Base-by-base conservation (phyloP, 2,329 filamentous ascomycete genomes). In the Colletotrichum noveboracense region DNA sequence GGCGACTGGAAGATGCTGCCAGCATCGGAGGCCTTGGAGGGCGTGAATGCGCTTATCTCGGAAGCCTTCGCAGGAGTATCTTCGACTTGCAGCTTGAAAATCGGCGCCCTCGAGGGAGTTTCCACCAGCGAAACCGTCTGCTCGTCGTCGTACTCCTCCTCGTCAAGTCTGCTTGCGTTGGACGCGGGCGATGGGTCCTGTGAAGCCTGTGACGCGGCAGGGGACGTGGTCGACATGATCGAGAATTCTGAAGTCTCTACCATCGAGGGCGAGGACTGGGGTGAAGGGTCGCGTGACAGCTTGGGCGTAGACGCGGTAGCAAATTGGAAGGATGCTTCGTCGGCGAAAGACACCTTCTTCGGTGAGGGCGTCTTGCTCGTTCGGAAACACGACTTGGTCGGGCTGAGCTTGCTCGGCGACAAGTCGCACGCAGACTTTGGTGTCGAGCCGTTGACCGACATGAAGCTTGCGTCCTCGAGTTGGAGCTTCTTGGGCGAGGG, bases 281-380 rank as follows among this genome's bases (percentile, higher is more conserved):
- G 73, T 6, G 48, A 64, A 13, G 58, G 18, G 7, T 21, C 56
- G 28, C 56, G 55, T 38, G 69, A 36, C 3, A 55, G 14, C 34
- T 73, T 75, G 2, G 73, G 69, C 2, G 73, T 73, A 0, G 64
- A 73, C 3, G 34, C 70, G 34, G 26, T 52, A 8, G 58, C 36
- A 3, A 36, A 43, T 4, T 38, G 43, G 21, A 73, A 75, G n/a
- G 56, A 68, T 18, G 64, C 64, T 16, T 75, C 70, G 9, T 75
- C 73, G 8, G 69, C 62, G 14, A 75, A 75, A 7, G 73, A 75
- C 1, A 75, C 70, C 70, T 75, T 75, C 55, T 66, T 75, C 24
- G 72, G 72, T 1, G 72, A 74, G 7, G 71, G 66, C 2, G 71
- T 74, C 58, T 70, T 60, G 30, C 21, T 30, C 13, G 62, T 28